Conservation (phyloP, 2,329 filamentous ascomycete genomes). For the Talaromyces islandicus region DNA sequence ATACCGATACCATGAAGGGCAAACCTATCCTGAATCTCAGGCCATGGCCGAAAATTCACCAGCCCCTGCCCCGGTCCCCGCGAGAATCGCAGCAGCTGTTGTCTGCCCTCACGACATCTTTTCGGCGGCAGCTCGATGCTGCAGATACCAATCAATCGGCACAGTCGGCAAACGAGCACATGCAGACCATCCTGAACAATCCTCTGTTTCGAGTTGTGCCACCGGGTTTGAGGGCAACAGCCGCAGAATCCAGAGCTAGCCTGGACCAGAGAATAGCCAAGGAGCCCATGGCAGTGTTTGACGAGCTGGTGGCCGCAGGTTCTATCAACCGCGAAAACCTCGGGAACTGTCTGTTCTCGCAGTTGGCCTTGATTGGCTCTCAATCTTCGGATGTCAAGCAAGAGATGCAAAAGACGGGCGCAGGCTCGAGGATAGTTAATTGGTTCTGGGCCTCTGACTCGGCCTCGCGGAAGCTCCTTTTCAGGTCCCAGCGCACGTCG, state of each 20-base stretch:
- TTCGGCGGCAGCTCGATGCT: constrained; percentile 55
- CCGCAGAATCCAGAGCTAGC: constrained; percentile 12
- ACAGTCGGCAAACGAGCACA: constrained; percentile 31
- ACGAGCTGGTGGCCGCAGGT: constrained; percentile 34
- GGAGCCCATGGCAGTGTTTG: constrained; percentile 30
- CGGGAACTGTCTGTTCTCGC: constrained; percentile 25
- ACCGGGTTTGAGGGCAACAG: constrained; percentile 13
- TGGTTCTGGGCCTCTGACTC: constrained; percentile 38
- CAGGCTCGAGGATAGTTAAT: constrained; percentile 28
- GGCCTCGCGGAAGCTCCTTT: constrained; percentile 21
- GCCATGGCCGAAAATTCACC: constrained; percentile 50
- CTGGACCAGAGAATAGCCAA: constrained; percentile 19
- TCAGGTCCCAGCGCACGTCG: constrained; percentile 21
- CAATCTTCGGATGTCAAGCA: constrained; percentile 16
- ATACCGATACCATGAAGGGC: constrained; percentile 44
- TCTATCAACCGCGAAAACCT: constrained; percentile 22
- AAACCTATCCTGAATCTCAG: constrained; percentile 43
- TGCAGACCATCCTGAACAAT: constrained; percentile 34
- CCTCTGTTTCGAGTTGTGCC: constrained; percentile 37
- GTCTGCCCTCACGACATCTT: constrained; percentile 56
- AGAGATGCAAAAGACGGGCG: constrained; percentile 28
- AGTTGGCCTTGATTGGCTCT: constrained; percentile 24
- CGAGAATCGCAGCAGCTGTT: constrained; percentile 56
- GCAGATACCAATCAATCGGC: constrained; percentile 22
- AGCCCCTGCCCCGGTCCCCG: constrained; percentile 46